These are phyloP conservation scores for Thalassia testudinum DNA, from an alignment of 116 monocot species.

Conservation along the genomic window DNA sequence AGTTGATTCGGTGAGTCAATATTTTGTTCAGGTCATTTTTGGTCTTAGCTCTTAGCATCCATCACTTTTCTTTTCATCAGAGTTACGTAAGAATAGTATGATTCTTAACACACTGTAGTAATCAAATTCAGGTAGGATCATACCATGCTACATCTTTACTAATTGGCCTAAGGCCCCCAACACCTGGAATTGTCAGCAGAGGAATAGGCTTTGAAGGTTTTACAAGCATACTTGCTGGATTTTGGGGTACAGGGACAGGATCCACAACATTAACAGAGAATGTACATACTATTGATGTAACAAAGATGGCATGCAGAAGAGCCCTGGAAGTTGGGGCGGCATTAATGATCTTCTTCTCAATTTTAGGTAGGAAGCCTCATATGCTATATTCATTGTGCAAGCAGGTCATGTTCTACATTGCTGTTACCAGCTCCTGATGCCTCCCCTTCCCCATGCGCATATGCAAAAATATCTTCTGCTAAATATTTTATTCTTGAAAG, in stretches of 20 bases:
- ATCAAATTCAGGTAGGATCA: slow-evolving; percentile 54
- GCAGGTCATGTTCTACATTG: no score
- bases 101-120: no score
- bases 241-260: slow-evolving; percentile 97
- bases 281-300: slow-evolving; percentile 65
- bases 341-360: slow-evolving; percentile 77
- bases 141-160: slow-evolving; percentile 81
- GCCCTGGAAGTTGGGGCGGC: slow-evolving; percentile 71
- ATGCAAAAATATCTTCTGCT: no score
- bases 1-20: slow-evolving; percentile 71
- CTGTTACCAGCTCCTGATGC: no score
- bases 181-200: slow-evolving; percentile 83
- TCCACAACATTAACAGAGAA: slow-evolving; percentile 93
- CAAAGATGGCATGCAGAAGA: slow-evolving; percentile 80
- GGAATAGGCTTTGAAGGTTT: slow-evolving; percentile 92
- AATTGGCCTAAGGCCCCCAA: slow-evolving; percentile 69
- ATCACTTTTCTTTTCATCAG: no score
- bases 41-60: no score
- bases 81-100: no score
- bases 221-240: slow-evolving; percentile 79
- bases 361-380: slow-evolving; percentile 44
- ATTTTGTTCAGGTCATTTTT: no score
- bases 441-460: no score
- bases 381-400: background rate
- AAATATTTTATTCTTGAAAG: no score